These are phyloP conservation scores for Nepenthes gracilis DNA, from an alignment of 148 eudicot species.

Conservation along the genomic window DNA sequence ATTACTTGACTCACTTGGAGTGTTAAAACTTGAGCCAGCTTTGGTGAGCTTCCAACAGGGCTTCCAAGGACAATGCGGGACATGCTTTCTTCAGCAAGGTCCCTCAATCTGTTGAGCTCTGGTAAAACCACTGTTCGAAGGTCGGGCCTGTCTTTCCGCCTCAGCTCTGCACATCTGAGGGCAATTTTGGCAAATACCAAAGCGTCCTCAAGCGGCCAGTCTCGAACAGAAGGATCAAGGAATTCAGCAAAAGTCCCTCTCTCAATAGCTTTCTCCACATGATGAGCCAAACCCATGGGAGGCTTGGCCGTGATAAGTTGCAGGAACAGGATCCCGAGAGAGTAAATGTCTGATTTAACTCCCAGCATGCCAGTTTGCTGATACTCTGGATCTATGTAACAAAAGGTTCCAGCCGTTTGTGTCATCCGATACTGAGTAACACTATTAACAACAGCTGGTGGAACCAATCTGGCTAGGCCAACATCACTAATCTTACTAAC, in stretches of 20 bases:
- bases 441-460: slow-evolving; percentile 36
- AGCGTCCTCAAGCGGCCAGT: slow-evolving; percentile 55
- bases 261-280: slow-evolving; percentile 36
- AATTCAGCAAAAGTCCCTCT: slow-evolving; percentile 30
- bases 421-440: slow-evolving; percentile 68
- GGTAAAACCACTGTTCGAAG: slow-evolving; percentile 40
- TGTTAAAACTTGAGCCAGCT: slow-evolving; percentile 1
- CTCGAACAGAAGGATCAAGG: slow-evolving; percentile 31
- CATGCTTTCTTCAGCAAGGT: slow-evolving; percentile 34
- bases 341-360: slow-evolving; percentile 54
- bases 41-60: background rate
- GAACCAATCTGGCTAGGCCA: slow-evolving; percentile 61
- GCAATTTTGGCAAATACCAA: slow-evolving; percentile 34
- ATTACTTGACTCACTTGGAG: slow-evolving; percentile 9
- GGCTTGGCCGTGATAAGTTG: slow-evolving; percentile 52
- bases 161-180: slow-evolving; percentile 51
- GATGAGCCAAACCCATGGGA: slow-evolving; percentile 64
- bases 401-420: slow-evolving; percentile 62
- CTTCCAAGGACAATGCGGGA: background rate
- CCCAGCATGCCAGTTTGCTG: slow-evolving; percentile 75
- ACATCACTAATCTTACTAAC: slow-evolving; percentile 66
- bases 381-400: slow-evolving; percentile 78
- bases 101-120: slow-evolving; percentile 35
- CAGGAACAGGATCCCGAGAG: slow-evolving; percentile 48
- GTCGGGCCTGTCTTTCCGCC: slow-evolving; percentile 64